Conservation (phyloP, 306 rosid species). For the Abrus precatorius region DNA sequence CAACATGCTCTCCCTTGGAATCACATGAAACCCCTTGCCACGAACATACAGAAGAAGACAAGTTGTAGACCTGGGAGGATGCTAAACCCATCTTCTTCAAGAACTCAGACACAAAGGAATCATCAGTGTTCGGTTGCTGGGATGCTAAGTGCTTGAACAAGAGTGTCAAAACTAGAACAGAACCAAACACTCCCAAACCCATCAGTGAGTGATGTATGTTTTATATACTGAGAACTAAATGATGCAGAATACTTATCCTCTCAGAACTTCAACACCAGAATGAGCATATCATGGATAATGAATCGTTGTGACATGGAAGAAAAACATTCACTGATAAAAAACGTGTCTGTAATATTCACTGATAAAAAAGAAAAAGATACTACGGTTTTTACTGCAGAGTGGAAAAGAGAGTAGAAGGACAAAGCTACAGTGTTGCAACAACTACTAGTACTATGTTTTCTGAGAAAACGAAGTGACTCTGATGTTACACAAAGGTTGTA, state of each 20-base stretch:
- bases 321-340: not conserved
- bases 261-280: conserved; percentile 52
- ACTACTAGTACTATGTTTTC: not conserved
- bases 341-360: not conserved
- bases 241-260: conserved; percentile 30
- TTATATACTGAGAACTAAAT: conserved; percentile 4
- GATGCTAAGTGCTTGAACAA: conserved; percentile 68
- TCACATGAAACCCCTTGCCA: conserved; percentile 81
- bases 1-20: conserved; percentile 55
- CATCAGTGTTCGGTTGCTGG: conserved; percentile 85
- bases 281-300: not conserved
- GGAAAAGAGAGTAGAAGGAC: conserved; percentile 19
- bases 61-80: conserved; percentile 61
- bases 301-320: conserved; percentile 32
- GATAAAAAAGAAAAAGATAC: not conserved
- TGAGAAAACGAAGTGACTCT: conserved; percentile 28
- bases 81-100: conserved; percentile 58
- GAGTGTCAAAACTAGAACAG: conserved; percentile 66
- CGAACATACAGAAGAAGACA: conserved; percentile 74
- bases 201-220: conserved; percentile 41
- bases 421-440: conserved; percentile 2
- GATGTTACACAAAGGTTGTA: conserved; percentile 35
- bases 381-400: conserved; percentile 10
- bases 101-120: conserved; percentile 69
- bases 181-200: conserved; percentile 67